Evolutionary conservation across 345 rosid species (phyloP).

Genomic region (Streptanthus diversifolius): DNA sequence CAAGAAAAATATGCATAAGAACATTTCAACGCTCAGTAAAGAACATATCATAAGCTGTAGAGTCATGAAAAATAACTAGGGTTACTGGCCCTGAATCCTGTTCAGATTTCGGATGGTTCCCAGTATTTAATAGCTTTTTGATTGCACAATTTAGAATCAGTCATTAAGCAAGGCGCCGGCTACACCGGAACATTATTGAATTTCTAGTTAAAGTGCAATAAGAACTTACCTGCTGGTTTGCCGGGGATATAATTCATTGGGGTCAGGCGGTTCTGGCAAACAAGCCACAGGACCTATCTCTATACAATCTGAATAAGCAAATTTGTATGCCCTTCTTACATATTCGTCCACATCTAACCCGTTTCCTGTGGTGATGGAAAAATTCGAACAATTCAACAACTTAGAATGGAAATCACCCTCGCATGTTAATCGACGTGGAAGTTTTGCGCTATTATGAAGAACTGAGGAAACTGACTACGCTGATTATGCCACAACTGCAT

Average conservation of each 20-base stretch:
- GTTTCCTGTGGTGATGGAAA: slow-evolving; percentile 57
- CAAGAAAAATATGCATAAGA: neutral
- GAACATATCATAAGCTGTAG: neutral
- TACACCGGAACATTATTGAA: neutral
- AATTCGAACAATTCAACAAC: slow-evolving; percentile 11
- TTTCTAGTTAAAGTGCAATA: slow-evolving; percentile 14
- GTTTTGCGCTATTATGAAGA: neutral
- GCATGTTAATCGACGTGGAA: neutral
- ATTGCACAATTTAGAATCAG: slow-evolving; percentile 15
- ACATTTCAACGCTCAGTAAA: neutral
- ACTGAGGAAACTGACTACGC: slow-evolving; percentile 6
- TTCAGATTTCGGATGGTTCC: neutral
- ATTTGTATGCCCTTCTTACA: slow-evolving; percentile 93
- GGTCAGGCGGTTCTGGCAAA: slow-evolving; percentile 95
- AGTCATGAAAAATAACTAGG: neutral
- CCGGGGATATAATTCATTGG: slow-evolving; percentile 89
- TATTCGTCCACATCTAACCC: slow-evolving; percentile 98
- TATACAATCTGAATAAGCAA: slow-evolving; percentile 96
- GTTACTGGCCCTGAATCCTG: neutral
- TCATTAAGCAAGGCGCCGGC: slow-evolving; percentile 15
- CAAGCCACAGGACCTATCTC: slow-evolving; percentile 91
- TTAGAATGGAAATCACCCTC: neutral
- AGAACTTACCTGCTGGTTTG: slow-evolving; percentile 75
- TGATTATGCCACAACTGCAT: slow-evolving; percentile 18
- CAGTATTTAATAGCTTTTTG: slow-evolving; percentile 1